A percentile compares a stretch with the other conserved stretches of the same genome.
Evolutionary conservation across 495 filamentous ascomycete genomes (phyloP).

Genomic region (Rusavskia elegans): DNA sequence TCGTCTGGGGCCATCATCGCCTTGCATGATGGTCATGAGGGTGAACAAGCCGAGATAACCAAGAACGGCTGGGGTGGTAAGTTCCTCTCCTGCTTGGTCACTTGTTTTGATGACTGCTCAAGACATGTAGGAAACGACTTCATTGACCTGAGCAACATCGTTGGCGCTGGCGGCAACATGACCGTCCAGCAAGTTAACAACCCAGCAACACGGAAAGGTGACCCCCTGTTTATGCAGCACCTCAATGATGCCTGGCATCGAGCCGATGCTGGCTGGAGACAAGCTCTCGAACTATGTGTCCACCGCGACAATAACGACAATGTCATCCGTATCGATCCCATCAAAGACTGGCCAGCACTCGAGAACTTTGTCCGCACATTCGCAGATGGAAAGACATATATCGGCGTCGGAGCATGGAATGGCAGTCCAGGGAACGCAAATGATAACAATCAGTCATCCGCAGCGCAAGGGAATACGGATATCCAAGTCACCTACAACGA

Average conservation of each 20-base stretch:
- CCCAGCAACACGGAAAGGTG: constrained; percentile 21
- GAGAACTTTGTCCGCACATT: constrained; percentile 24
- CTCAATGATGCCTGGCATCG: constrained; percentile 19
- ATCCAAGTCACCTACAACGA: constrained; percentile 24
- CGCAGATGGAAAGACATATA: constrained; percentile 25
- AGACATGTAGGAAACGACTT: constrained; percentile 19
- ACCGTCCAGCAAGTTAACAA: constrained; percentile 25
- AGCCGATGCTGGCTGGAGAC: constrained; percentile 14
- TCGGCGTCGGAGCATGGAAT: constrained; percentile 26
- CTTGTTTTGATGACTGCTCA: too few species aligned
- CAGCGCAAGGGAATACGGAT: constrained; percentile 23
- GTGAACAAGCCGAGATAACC: constrained; percentile 27
- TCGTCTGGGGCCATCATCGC: constrained; percentile 20
- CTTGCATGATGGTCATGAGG: constrained; percentile 22
- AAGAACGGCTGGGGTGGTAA: constrained; percentile 17
- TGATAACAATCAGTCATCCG: constrained; percentile 9
- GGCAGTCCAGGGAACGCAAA: constrained; percentile 4
- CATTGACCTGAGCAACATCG: constrained; percentile 26
- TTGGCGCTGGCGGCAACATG: constrained; percentile 26
- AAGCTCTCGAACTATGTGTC: constrained; percentile 17
- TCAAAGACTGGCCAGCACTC: constrained; percentile 20
- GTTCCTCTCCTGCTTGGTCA: too few species aligned
- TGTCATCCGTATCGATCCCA: constrained; percentile 21
- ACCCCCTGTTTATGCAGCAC: constrained; percentile 25
- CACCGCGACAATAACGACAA: constrained; percentile 18